Evolutionary conservation across 768 basidiomycete species (phyloP).

Genomic region (Termitomyces eurrhizus): DNA sequence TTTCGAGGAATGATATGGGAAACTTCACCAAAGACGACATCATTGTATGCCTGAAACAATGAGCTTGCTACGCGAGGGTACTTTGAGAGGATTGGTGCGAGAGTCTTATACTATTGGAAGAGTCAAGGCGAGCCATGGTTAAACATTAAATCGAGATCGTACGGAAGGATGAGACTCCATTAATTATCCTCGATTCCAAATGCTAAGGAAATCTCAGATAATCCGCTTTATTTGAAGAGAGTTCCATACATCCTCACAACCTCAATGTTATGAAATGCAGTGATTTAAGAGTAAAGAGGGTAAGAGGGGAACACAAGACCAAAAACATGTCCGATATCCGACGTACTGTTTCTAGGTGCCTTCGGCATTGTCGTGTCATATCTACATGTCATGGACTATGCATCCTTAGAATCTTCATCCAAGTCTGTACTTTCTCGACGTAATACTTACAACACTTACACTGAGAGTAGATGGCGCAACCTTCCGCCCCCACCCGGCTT

Average conservation of each 20-base stretch:
- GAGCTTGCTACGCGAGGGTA: slow-evolving; percentile 60
- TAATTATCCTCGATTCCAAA: not conserved
- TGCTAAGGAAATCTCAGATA: not conserved
- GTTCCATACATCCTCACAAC: not conserved
- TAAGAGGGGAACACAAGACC: not conserved
- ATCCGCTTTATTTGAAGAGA: not conserved
- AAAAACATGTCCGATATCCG: slow-evolving; percentile 12
- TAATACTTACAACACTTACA: not conserved
- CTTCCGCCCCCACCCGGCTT: slow-evolving; percentile 71
- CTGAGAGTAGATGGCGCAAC: slow-evolving; percentile 48
- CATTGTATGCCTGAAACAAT: slow-evolving; percentile 76
- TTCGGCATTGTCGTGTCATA: not conserved
- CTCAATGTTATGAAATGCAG: not conserved
- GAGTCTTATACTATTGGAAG: slow-evolving; percentile 35
- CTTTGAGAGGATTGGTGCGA: slow-evolving; percentile 47
- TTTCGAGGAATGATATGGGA: not conserved
- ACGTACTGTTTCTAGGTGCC: slow-evolving; percentile 3
- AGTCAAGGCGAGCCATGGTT: slow-evolving; percentile 1
- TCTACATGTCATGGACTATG: slow-evolving; percentile 31
- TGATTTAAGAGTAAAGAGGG: not conserved
- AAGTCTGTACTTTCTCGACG: slow-evolving; percentile 22
- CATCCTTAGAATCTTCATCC: slow-evolving; percentile 35
- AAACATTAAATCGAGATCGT: not conserved
- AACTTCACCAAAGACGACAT: slow-evolving; percentile 54
- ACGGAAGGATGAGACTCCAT: slow-evolving; percentile 26